phyloP scores from a whole-genome alignment of 805 yeast species.

The Lipomyces japonicus region DNA sequence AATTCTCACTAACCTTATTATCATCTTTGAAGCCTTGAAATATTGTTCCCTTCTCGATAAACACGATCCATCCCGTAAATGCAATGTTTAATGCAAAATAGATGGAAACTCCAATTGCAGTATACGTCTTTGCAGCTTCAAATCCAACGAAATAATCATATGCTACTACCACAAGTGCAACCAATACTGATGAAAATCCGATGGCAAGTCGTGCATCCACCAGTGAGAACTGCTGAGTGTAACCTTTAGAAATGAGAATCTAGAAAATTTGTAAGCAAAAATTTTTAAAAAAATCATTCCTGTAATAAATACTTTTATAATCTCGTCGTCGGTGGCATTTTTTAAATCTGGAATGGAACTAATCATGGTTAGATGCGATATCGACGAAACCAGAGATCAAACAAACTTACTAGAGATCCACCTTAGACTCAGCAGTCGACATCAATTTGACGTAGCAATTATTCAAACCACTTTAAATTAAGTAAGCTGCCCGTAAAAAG shows the following conservation, averaged over 20 bases:
- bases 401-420: no score
- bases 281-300: not conserved
- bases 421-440: not conserved
- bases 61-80: slow-evolving; percentile 31
- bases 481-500: no score
- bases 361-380: not conserved
- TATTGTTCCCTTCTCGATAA: slow-evolving; percentile 33
- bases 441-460: no score
- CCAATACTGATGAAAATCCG: slow-evolving; percentile 34
- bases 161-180: slow-evolving; percentile 34
- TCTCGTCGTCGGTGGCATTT: slow-evolving; percentile 35
- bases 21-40: slow-evolving; percentile 33
- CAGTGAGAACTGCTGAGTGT: slow-evolving; percentile 29
- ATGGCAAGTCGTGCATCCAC: slow-evolving; percentile 34
- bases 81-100: slow-evolving; percentile 33
- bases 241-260: slow-evolving; percentile 32
- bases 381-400: no score
- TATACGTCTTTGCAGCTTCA: slow-evolving; percentile 29
- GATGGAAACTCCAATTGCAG: slow-evolving; percentile 33
- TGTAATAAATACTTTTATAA: slow-evolving; percentile 28
- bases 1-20: slow-evolving; percentile 10
- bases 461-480: no score
- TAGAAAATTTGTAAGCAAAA: slow-evolving; percentile 1
- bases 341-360: slow-evolving; percentile 36
- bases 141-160: slow-evolving; percentile 37